These are phyloP conservation scores for Hypoxylon trugodes DNA, from an alignment of 495 filamentous ascomycete species.

Conservation along the genomic window DNA sequence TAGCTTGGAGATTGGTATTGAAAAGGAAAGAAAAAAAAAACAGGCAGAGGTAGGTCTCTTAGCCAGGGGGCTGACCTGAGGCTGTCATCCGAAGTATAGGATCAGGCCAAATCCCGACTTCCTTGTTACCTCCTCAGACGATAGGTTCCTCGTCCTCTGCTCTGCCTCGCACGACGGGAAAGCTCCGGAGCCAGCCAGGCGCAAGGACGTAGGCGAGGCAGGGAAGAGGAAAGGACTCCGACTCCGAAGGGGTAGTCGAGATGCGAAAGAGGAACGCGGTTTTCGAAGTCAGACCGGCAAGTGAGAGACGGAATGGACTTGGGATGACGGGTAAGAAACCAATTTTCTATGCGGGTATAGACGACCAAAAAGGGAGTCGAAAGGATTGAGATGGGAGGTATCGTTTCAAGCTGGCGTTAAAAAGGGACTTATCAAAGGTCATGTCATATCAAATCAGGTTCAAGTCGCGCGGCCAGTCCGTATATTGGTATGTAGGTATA, in stretches of 20 bases:
- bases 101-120: slow-evolving; percentile 10
- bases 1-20: too few relatives aligned
- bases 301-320: slow-evolving; percentile 9
- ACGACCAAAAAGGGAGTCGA: background rate
- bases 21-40: slow-evolving; percentile 5
- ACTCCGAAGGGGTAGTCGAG: background rate
- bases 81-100: slow-evolving; percentile 21
- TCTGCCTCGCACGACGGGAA: slow-evolving; percentile 36
- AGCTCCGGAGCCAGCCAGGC: slow-evolving; percentile 35
- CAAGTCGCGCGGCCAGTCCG: too few relatives aligned
- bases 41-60: slow-evolving; percentile 19
- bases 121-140: background rate
- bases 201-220: slow-evolving; percentile 36
- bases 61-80: slow-evolving; percentile 10
- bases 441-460: background rate
- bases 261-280: slow-evolving; percentile 17
- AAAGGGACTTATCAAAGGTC: background rate
- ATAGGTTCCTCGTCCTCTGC: slow-evolving; percentile 20
- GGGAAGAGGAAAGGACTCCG: slow-evolving; percentile 25
- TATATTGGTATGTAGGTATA: background rate
- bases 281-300: slow-evolving; percentile 7
- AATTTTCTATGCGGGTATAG: background rate
- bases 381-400: slow-evolving; percentile 1
- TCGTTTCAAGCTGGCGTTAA: slow-evolving; percentile 11
- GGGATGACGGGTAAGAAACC: background rate